A percentile compares a stretch with the other conserved stretches of the same genome.
Conservation (phyloP, 371 early-diverging fungal species). For the Chytridium lagenaria region DNA sequence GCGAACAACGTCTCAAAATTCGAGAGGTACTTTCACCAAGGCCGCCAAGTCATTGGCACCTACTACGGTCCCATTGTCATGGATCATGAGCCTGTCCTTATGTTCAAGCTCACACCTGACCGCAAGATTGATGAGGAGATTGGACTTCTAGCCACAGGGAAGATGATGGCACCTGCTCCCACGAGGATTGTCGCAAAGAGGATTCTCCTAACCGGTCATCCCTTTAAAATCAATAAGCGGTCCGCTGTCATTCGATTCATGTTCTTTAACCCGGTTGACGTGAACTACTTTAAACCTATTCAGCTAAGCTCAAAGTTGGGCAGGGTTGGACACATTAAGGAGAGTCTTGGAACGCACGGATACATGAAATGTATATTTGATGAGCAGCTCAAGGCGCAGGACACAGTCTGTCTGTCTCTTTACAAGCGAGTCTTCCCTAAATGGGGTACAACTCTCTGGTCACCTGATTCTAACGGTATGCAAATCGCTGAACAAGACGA, state of each 20-base stretch:
- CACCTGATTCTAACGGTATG: conserved; percentile 2
- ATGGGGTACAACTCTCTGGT: conserved; percentile 47
- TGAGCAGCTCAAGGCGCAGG: conserved; percentile 87
- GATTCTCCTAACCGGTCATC: conserved; percentile 92
- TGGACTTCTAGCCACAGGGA: conserved; percentile 31
- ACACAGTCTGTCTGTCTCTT: conserved; percentile 91
- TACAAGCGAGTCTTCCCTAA: conserved; percentile 97
- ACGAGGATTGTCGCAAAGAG: conserved; percentile 92
- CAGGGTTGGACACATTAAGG: conserved; percentile 88
- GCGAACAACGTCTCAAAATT: conserved; percentile 94
- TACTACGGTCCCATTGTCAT: conserved; percentile 90
- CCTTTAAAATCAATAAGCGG: conserved; percentile 90
- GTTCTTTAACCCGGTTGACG: conserved; percentile 93
- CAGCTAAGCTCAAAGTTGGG: conserved; percentile 91
- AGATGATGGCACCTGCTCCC: conserved; percentile 49
- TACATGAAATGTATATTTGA: conserved; percentile 96
- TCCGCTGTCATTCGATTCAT: conserved; percentile 94
- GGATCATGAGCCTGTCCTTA: conserved; percentile 76
- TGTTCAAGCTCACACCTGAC: conserved; percentile 55
- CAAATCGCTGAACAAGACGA: background rate
- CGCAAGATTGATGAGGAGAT: background rate
- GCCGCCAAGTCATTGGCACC: conserved; percentile 75
- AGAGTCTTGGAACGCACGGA: conserved; percentile 95
- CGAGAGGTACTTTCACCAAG: conserved; percentile 84
- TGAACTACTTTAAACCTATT: conserved; percentile 92